Evolutionary conservation across 2,329 filamentous ascomycete genomes (phyloP).

Genomic region (Immersiporthe knoxdaviesiana): DNA sequence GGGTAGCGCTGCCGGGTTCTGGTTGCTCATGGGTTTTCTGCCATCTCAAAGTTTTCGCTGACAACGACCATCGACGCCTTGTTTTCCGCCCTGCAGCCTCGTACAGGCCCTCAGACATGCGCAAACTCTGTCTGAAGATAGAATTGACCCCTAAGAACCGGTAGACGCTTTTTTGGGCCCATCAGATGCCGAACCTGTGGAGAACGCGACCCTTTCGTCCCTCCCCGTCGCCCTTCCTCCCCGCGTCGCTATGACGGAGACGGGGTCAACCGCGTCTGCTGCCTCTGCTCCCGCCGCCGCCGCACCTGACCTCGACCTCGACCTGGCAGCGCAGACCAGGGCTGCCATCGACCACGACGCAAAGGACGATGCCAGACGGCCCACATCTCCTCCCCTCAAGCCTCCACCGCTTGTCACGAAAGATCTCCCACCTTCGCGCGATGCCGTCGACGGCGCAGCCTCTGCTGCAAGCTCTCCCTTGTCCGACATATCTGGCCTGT

Average conservation of each 20-base stretch:
- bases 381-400: slow-evolving; percentile 10
- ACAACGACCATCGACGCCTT: slow-evolving; percentile 47
- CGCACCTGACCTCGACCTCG: neutral
- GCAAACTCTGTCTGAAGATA: slow-evolving; percentile 54
- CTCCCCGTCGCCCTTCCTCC: slow-evolving; percentile 34
- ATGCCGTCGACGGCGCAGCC: slow-evolving; percentile 9
- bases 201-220: slow-evolving; percentile 53
- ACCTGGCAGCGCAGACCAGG: slow-evolving; percentile 1
- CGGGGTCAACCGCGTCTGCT: slow-evolving; percentile 47
- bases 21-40: slow-evolving; percentile 38
- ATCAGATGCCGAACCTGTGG: slow-evolving; percentile 62
- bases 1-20: slow-evolving; percentile 30
- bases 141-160: slow-evolving; percentile 49
- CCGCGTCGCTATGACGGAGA: slow-evolving; percentile 60
- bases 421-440: slow-evolving; percentile 5
- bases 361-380: slow-evolving; percentile 2
- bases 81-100: slow-evolving; percentile 50
- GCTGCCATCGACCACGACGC: slow-evolving; percentile 3
- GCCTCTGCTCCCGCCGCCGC: slow-evolving; percentile 22
- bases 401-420: slow-evolving; percentile 22
- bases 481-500: slow-evolving; percentile 15
- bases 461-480: slow-evolving; percentile 27
- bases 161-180: slow-evolving; percentile 59
- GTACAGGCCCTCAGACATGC: slow-evolving; percentile 57
- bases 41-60: slow-evolving; percentile 54